Percentiles rank a stretch among this genome's conserved stretches.
phyloP scores from a whole-genome alignment of 1,284 basidiomycete genomes.

The Athelia psychrophila region DNA sequence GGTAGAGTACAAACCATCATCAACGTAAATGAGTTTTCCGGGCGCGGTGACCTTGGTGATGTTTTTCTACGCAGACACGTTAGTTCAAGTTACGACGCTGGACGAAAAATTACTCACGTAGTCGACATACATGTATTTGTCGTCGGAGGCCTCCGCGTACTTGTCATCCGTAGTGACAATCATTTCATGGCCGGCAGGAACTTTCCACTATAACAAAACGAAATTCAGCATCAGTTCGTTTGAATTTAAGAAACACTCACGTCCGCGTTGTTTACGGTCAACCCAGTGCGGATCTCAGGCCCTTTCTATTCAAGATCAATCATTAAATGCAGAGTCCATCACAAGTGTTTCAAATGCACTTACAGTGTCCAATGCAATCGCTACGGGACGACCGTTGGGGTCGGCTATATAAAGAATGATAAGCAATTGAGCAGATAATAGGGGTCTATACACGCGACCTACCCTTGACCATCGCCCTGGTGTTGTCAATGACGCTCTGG shows the following conservation, averaged over 20 bases:
- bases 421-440: background rate
- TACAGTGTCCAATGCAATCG: constrained; percentile 97
- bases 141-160: constrained; percentile 79
- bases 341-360: constrained; percentile 17
- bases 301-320: constrained; percentile 76
- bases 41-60: constrained; percentile 93
- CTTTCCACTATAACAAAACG: constrained; percentile 54
- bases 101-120: constrained; percentile 58
- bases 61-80: constrained; percentile 60
- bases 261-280: constrained; percentile 87
- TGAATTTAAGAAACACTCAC: constrained; percentile 47
- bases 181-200: constrained; percentile 94
- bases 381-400: constrained; percentile 84
- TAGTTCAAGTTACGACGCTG: too few species aligned
- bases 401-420: constrained; percentile 38
- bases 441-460: constrained; percentile 20
- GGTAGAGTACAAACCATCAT: constrained; percentile 67
- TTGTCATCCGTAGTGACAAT: constrained; percentile 84
- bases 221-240: constrained; percentile 6
- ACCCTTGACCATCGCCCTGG: constrained; percentile 81
- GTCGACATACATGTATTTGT: constrained; percentile 87
- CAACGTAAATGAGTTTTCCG: constrained; percentile 96
- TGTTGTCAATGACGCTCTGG: constrained; percentile 97
- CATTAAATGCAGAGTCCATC: constrained; percentile 9
- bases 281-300: constrained; percentile 97